Base-by-base conservation (phyloP, 2,329 filamentous ascomycete genomes). In the Tolypocladium inflatum region DNA sequence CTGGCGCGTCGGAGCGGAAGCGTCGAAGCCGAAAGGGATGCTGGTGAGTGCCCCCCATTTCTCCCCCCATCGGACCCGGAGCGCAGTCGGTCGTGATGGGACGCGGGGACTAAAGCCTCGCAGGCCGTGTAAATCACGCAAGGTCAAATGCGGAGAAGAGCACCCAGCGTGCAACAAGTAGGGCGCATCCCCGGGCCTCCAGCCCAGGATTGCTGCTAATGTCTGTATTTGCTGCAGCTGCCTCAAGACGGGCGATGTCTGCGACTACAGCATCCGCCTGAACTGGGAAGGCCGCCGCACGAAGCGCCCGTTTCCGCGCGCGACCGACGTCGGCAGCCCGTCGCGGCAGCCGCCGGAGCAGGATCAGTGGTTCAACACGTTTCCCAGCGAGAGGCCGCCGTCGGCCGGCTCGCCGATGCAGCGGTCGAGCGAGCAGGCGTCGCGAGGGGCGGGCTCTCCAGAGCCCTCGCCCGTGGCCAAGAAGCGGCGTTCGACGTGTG, bases 71-170 rank as follows among this genome's bases (percentile, higher is more conserved):
- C 30, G 30, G 35, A 13, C 11, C 13, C 37, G 39, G n/a, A 26
- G 19, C 26, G 23, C 23, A 4, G 52, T 15, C 52, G 37, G 52
- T 15, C 52, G 37, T 19, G 1, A 19, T 11, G 37, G 39, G 39
- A 43, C 37, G 54, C 23, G 54, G 26, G 21, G 30, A 21, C 30
- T 43, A 35, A 55, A 9, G 39, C 38, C 33, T 33, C 19, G 41
- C 57, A 90, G 88, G 87, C 88, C 87, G 15, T 92, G 89, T 76
- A 92, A 92, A 75, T 81, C 82, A 62, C 82, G 88, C 60, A 93
- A 76, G 61, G 71, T 76, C 62, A 92, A 92, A 77, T 93, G 89
- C 73, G 89, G 87, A 62, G 90, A 93, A 71, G 86, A 89, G 68
- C 87, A 87, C 63, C 89, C 90, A 17, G 74, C 72, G 61, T 93